A percentile compares a stretch with the other conserved stretches of the same genome.
These are phyloP conservation scores for Pelargonium cotyledonis DNA, from an alignment of 441 rosid genomes.

Conservation along the genomic window DNA sequence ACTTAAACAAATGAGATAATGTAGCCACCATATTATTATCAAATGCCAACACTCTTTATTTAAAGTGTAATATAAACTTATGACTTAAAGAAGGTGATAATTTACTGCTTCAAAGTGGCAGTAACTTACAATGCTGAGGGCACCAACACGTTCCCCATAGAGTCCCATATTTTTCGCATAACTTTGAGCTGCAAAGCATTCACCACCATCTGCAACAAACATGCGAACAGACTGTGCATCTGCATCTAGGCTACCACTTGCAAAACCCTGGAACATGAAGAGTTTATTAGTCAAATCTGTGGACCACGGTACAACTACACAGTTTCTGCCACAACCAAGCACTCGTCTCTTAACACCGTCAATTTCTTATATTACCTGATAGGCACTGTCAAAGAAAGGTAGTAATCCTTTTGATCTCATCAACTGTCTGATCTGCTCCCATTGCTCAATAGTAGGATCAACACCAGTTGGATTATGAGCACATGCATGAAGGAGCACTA, in stretches of 20 bases:
- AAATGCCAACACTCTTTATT: background rate
- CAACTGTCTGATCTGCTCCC: constrained; percentile 29
- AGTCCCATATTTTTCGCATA: constrained; percentile 30
- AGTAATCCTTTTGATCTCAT: constrained; percentile 20
- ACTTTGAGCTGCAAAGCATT: constrained; percentile 24
- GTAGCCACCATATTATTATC: background rate
- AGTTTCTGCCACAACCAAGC: background rate
- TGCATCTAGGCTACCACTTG: constrained; percentile 27
- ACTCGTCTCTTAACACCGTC: background rate
- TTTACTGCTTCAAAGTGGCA: background rate
- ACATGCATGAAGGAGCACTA: constrained; percentile 29
- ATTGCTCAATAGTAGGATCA: constrained; percentile 27
- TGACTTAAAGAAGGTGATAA: background rate
- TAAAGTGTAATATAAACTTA: background rate
- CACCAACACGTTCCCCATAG: constrained; percentile 31
- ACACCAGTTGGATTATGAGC: constrained; percentile 32
- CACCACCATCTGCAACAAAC: constrained; percentile 29
- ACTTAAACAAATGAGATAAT: background rate
- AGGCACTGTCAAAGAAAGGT: constrained; percentile 31
- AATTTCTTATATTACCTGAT: constrained; percentile 19
- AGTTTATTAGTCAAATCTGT: background rate
- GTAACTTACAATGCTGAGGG: constrained; percentile 26
- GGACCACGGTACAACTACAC: background rate
- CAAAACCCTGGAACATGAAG: constrained; percentile 21
- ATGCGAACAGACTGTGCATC: constrained; percentile 27